phyloP scores from a whole-genome alignment of 2,329 filamentous ascomycete species.

The Hypoxylon sp. region DNA sequence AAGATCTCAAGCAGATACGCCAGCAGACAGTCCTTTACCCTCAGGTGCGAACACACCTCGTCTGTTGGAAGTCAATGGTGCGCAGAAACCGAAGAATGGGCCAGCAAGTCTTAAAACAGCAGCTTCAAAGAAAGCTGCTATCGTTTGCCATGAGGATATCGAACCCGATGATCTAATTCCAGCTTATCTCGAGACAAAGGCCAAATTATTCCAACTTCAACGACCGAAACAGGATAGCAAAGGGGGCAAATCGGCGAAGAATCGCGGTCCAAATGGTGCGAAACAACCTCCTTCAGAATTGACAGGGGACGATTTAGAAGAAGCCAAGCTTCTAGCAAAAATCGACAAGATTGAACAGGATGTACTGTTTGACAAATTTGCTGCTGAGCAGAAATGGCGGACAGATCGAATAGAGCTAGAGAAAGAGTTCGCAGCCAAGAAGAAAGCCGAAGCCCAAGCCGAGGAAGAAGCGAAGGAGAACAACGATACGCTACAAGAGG shows the following conservation, averaged over 20 bases:
- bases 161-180: slow-evolving; percentile 82
- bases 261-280: slow-evolving; percentile 19
- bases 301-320: slow-evolving; percentile 61
- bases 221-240: slow-evolving; percentile 65
- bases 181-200: slow-evolving; percentile 82
- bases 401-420: slow-evolving; percentile 71
- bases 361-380: slow-evolving; percentile 77
- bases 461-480: slow-evolving; percentile 54
- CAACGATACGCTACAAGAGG: slow-evolving; percentile 49
- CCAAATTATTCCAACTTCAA: slow-evolving; percentile 74
- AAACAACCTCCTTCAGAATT: slow-evolving; percentile 27
- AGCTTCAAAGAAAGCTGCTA: slow-evolving; percentile 60
- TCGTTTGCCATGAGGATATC: slow-evolving; percentile 77
- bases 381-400: slow-evolving; percentile 77
- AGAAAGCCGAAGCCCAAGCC: slow-evolving; percentile 52
- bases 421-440: slow-evolving; percentile 70
- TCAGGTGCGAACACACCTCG: slow-evolving; percentile 67
- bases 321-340: slow-evolving; percentile 79
- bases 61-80: slow-evolving; percentile 55
- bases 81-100: slow-evolving; percentile 57
- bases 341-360: slow-evolving; percentile 83
- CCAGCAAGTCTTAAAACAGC: slow-evolving; percentile 49
- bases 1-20: slow-evolving; percentile 61
- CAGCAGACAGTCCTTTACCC: slow-evolving; percentile 64
- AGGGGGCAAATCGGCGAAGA: slow-evolving; percentile 55